These are phyloP conservation scores for Tylopilus sp. DNA, from an alignment of 1,284 basidiomycete species.

Conservation along the genomic window DNA sequence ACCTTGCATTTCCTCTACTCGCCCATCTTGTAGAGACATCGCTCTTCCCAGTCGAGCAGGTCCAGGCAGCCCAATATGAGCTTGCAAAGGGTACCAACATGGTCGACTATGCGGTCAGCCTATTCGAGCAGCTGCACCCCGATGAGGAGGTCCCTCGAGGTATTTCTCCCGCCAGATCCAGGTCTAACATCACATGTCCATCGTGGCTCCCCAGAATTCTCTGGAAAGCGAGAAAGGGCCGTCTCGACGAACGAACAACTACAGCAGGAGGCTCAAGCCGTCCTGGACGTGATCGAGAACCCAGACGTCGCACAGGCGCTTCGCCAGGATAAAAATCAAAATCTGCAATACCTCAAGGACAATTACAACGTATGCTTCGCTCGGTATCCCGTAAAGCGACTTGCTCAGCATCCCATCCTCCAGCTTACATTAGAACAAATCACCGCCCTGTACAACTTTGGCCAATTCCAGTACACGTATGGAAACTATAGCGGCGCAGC, in stretches of 20 bases:
- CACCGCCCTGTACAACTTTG: conserved; percentile 94
- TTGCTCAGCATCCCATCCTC: conserved; percentile 3
- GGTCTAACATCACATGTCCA: neutral
- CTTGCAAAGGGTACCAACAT: conserved; percentile 96
- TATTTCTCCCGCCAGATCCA: conserved; percentile 31
- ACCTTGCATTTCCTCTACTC: conserved; percentile 90
- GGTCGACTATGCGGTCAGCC: conserved; percentile 83
- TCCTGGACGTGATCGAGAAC: conserved; percentile 94
- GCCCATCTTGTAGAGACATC: conserved; percentile 77
- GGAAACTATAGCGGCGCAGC: conserved; percentile 96
- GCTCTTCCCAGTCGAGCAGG: conserved; percentile 71
- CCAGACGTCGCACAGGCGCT: conserved; percentile 90
- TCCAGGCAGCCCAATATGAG: conserved; percentile 90
- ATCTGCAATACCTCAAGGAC: conserved; percentile 90
- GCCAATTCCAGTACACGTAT: conserved; percentile 96
- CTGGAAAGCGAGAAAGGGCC: conserved; percentile 74
- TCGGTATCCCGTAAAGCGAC: conserved; percentile 9
- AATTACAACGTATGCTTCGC: conserved; percentile 75
- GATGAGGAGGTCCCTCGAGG: conserved; percentile 65
- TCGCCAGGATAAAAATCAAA: conserved; percentile 95
- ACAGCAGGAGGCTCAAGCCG: conserved; percentile 86
- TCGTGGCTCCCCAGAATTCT: conserved; percentile 59
- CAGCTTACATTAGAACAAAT: conserved; percentile 94
- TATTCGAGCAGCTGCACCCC: conserved; percentile 77
- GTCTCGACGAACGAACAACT: conserved; percentile 82